Conservation (phyloP, 768 basidiomycete genomes). For the Calvatia gigantea region DNA sequence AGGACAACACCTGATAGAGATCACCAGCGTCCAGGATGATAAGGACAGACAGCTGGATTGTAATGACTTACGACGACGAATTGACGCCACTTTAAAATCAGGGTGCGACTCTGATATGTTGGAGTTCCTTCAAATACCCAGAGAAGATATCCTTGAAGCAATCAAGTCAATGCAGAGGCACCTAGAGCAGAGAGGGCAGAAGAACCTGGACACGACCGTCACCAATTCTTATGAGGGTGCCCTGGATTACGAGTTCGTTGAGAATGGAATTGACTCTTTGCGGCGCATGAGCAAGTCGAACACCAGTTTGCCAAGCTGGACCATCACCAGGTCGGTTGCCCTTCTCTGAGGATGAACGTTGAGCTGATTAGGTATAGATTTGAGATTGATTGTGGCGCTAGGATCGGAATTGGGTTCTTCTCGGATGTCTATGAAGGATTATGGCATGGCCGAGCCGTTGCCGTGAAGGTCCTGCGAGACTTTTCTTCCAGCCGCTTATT, state of each 20-base stretch:
- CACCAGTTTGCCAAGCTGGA: constrained; percentile 62
- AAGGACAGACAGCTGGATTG: constrained; percentile 38
- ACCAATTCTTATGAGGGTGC: constrained; percentile 34
- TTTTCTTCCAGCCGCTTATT: constrained; percentile 63
- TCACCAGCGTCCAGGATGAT: constrained; percentile 7
- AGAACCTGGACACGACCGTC: background rate
- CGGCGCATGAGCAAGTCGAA: constrained; percentile 51
- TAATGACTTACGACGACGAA: constrained; percentile 89
- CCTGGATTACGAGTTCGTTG: constrained; percentile 67
- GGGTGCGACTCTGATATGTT: constrained; percentile 68
- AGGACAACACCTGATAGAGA: constrained; percentile 4
- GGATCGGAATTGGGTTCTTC: constrained; percentile 73
- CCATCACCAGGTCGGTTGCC: constrained; percentile 57
- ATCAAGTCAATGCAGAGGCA: constrained; percentile 70
- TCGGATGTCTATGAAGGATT: constrained; percentile 74
- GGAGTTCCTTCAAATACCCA: constrained; percentile 52
- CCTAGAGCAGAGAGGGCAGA: constrained; percentile 17
- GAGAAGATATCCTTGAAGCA: constrained; percentile 74
- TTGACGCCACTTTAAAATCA: constrained; percentile 69
- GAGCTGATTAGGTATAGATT: constrained; percentile 36
- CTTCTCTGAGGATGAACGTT: background rate
- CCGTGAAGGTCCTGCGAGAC: constrained; percentile 69
- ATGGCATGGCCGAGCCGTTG: constrained; percentile 65
- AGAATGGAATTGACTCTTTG: constrained; percentile 69
- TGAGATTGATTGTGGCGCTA: constrained; percentile 68